Conservation (phyloP, 2,329 filamentous ascomycete genomes). For the Zymoseptoria passerinii region DNA sequence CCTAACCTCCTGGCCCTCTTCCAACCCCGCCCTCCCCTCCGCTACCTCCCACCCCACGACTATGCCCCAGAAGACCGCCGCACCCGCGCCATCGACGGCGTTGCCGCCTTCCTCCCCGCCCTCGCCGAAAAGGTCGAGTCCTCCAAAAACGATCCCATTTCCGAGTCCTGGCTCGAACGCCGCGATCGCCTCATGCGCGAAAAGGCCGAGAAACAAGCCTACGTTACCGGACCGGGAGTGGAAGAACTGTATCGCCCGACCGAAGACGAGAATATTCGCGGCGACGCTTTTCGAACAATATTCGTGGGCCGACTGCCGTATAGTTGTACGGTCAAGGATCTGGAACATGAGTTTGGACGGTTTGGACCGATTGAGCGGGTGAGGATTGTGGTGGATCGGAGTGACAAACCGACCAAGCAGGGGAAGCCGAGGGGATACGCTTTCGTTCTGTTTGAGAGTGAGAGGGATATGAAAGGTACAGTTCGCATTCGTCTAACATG, state of each 20-base stretch:
- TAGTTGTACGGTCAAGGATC: conserved; percentile 76
- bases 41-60: conserved; percentile 79
- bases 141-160: conserved; percentile 47
- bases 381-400: conserved; percentile 63
- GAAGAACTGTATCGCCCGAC: conserved; percentile 64
- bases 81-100: conserved; percentile 62
- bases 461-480: conserved; percentile 98
- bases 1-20: conserved; percentile 89
- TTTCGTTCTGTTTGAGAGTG: conserved; percentile 92
- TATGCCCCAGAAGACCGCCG: conserved; percentile 72
- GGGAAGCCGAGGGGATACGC: conserved; percentile 62
- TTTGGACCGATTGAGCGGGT: conserved; percentile 92
- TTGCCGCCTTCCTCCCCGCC: conserved; percentile 66
- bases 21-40: conserved; percentile 82
- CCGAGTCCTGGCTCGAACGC: conserved; percentile 86
- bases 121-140: conserved; percentile 66
- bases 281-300: conserved; percentile 90
- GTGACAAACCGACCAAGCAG: conserved; percentile 51
- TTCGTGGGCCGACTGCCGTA: conserved; percentile 89
- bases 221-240: conserved; percentile 55
- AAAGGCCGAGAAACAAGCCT: conserved; percentile 61
- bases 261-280: conserved; percentile 80
- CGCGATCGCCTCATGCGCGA: conserved; percentile 77
- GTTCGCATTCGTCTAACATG: not conserved
- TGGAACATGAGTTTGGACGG: conserved; percentile 87